phyloP scores from a whole-genome alignment of 352 stramenopile genomes.

The Phytophthora cactorum region DNA sequence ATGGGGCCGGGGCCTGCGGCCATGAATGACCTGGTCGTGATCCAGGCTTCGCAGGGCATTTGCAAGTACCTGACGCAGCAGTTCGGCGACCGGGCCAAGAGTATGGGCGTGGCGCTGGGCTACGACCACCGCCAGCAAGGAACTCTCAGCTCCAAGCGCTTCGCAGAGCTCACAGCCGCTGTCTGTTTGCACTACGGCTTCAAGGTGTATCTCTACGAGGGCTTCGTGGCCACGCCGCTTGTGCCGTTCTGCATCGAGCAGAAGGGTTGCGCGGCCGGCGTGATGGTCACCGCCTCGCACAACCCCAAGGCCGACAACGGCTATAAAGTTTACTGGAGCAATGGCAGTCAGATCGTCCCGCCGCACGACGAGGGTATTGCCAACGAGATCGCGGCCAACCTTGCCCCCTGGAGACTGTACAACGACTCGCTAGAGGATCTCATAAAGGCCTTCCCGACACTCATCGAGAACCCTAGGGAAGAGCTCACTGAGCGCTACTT shows the following conservation, averaged over 20 bases:
- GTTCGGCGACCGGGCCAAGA: conserved; percentile 78
- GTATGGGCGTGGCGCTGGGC: conserved; percentile 86
- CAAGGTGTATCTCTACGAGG: conserved; percentile 92
- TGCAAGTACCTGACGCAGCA: conserved; percentile 82
- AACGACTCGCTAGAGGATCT: conserved; percentile 48
- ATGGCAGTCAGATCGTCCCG: conserved; percentile 97
- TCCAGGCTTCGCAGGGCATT: conserved; percentile 93
- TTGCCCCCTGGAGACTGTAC: conserved; percentile 88
- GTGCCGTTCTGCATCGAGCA: conserved; percentile 90
- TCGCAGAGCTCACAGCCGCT: conserved; percentile 85
- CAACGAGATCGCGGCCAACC: conserved; percentile 87
- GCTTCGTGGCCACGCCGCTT: conserved; percentile 95
- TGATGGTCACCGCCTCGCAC: conserved; percentile 97
- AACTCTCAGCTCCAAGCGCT: conserved; percentile 87
- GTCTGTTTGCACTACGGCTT: conserved; percentile 85
- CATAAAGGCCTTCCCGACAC: conserved; percentile 37
- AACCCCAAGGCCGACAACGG: conserved; percentile 99
- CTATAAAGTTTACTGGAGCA: conserved; percentile 98
- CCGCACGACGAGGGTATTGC: conserved; percentile 96
- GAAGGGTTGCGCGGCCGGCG: conserved; percentile 79
- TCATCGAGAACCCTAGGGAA: conserved; percentile 74
- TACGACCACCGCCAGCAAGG: conserved; percentile 90
- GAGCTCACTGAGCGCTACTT: conserved; percentile 84
- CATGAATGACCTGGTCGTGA: conserved; percentile 94
- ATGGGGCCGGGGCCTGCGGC: conserved; percentile 90